Percentiles rank a stretch among this genome's conserved stretches.
Evolutionary conservation across 306 rosid species (phyloP).

Genomic region (Cyamopsis tetragonoloba): DNA sequence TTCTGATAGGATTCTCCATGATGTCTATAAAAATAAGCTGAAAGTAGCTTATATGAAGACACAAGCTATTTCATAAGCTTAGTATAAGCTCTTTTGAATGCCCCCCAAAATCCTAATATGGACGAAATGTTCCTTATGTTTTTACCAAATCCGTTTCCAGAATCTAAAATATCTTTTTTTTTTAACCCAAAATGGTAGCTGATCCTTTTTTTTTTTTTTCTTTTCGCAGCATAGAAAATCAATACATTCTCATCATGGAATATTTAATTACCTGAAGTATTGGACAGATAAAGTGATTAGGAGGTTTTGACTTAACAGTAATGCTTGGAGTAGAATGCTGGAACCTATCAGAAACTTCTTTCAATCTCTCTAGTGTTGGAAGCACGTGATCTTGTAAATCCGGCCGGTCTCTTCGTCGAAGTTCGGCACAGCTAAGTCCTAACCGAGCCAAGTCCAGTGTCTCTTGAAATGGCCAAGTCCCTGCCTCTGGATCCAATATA

Average conservation of each 20-base stretch:
- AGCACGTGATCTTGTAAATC: conserved; percentile 66
- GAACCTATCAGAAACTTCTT: conserved; percentile 56
- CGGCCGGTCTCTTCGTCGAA: conserved; percentile 84
- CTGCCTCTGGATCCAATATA: conserved; percentile 73
- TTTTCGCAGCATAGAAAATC: background rate
- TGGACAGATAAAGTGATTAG: conserved; percentile 91
- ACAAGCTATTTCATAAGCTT: too few relatives aligned
- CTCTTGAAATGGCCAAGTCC: conserved; percentile 82
- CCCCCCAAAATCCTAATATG: too few relatives aligned
- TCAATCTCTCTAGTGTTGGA: conserved; percentile 66
- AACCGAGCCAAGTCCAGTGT: conserved; percentile 60
- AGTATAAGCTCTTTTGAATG: too few relatives aligned
- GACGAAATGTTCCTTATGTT: background rate
- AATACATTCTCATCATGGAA: background rate
- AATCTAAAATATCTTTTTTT: conserved; percentile 1
- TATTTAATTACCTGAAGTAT: conserved; percentile 63
- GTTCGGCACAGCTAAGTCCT: conserved; percentile 82
- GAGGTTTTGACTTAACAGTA: conserved; percentile 45
- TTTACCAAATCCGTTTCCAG: background rate
- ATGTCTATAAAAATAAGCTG: too few relatives aligned
- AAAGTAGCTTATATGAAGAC: too few relatives aligned
- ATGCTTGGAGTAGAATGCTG: conserved; percentile 33
- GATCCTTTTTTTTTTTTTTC: background rate
- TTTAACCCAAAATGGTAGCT: background rate
- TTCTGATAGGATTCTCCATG: too few relatives aligned